Evolutionary conservation across 805 yeast genomes (phyloP).

Genomic region (Kluyveromyces lactis): DNA sequence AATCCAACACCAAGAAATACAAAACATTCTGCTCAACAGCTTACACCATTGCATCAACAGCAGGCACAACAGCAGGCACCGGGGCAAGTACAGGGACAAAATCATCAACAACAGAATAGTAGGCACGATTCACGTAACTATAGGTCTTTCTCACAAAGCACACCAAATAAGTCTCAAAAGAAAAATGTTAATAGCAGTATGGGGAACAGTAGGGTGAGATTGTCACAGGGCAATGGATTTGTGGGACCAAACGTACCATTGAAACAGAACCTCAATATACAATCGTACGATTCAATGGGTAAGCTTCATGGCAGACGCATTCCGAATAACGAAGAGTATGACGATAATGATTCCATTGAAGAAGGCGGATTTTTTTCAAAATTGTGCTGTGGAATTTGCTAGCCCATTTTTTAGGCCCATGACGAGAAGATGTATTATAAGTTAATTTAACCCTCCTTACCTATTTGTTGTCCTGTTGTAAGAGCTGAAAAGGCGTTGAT

Average conservation of each 20-base stretch:
- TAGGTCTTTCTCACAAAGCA: constrained; percentile 9
- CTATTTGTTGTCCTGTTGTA: too few species aligned
- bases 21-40: constrained; percentile 15
- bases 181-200: background rate
- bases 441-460: too few species aligned
- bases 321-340: constrained; percentile 4
- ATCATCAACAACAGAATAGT: constrained; percentile 12
- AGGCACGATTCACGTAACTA: constrained; percentile 14
- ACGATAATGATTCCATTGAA: constrained; percentile 8
- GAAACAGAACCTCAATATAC: constrained; percentile 2
- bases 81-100: constrained; percentile 12
- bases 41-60: constrained; percentile 14
- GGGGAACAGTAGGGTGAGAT: background rate
- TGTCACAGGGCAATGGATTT: constrained; percentile 1
- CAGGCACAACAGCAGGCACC: constrained; percentile 9
- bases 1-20: constrained; percentile 45
- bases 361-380: constrained; percentile 14
- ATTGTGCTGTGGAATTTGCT: constrained; percentile 18
- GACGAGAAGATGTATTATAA: too few species aligned
- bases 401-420: background rate
- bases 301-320: constrained; percentile 8
- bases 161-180: constrained; percentile 2
- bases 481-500: background rate
- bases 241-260: constrained; percentile 1
- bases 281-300: constrained; percentile 24